These are phyloP conservation scores for Candida tibetensis DNA, from an alignment of 805 yeast genomes.

Conservation along the genomic window DNA sequence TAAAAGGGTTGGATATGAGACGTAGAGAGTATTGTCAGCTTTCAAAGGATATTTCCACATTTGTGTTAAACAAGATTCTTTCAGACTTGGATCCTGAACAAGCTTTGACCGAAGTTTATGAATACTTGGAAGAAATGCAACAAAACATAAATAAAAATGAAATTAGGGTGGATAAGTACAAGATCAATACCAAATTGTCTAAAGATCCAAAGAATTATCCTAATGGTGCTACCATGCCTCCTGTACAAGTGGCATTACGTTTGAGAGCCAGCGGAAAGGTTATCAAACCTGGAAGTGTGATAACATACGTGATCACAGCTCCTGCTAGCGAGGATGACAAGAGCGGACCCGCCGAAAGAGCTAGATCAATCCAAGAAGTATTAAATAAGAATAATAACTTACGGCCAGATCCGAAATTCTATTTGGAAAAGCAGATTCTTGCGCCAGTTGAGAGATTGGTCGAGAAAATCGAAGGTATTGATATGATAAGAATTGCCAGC, in stretches of 20 bases:
- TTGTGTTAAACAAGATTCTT: slow-evolving; percentile 67
- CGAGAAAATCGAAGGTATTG: slow-evolving; percentile 84
- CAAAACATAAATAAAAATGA: slow-evolving; percentile 56
- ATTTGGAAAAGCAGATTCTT: slow-evolving; percentile 82
- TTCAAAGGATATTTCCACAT: slow-evolving; percentile 82
- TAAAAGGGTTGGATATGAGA: slow-evolving; percentile 94
- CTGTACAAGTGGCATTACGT: slow-evolving; percentile 85
- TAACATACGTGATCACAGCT: slow-evolving; percentile 75
- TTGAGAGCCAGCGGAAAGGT: slow-evolving; percentile 80
- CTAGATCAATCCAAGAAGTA: slow-evolving; percentile 77
- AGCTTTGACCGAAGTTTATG: slow-evolving; percentile 69
- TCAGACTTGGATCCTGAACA: slow-evolving; percentile 74
- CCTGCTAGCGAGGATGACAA: slow-evolving; percentile 31
- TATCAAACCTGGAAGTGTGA: slow-evolving; percentile 84
- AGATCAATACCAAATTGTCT: slow-evolving; percentile 83
- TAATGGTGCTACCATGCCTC: slow-evolving; percentile 71
- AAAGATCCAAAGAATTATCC: slow-evolving; percentile 88
- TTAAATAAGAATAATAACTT: slow-evolving; percentile 48
- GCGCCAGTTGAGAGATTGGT: slow-evolving; percentile 88
- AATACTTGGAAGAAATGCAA: slow-evolving; percentile 61
- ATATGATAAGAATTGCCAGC: slow-evolving; percentile 71
- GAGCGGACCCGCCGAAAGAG: slow-evolving; percentile 67
- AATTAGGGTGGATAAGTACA: slow-evolving; percentile 62
- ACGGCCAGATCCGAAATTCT: slow-evolving; percentile 72
- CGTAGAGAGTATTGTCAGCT: slow-evolving; percentile 95